Evolutionary conservation across 805 yeast species (phyloP), one percentile per base, ranked within the genome.

Genomic region (Wickerhamiella azymoides): DNA sequence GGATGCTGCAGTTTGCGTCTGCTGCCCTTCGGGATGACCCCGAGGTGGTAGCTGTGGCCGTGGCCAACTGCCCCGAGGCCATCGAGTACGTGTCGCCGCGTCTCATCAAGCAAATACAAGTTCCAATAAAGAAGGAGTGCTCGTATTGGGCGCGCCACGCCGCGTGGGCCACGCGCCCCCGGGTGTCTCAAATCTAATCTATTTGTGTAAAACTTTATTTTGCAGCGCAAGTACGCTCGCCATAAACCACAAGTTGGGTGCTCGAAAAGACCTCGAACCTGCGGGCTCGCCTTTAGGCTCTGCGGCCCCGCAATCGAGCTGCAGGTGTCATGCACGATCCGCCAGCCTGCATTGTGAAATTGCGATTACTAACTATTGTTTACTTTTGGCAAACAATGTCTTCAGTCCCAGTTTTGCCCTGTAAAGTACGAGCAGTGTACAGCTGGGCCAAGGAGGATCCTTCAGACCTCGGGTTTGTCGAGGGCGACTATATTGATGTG

Each of bases 361-460:
- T 21, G 24, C 24, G 24, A 21, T 21, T 21, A 21, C 6, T 21
- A 14, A 27, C 24, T 25, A 36, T 42, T 42, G 45, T 42, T 42
- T 42, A 42, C 45, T 33, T 42, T 40, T 36, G 33, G 25, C n/a
- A 25, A n/a, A 30, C 21, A 13, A 42, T 42, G 45, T 28, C 33
- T 9, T 16, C 40, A 17, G 26, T 54, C 10, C 59, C 59, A 1
- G 52, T 56, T 2, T 56, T 57, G 11, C 93, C 93, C 3, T 84
- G 84, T 62, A 71, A 71, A 57, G 94, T 80, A 27, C 75, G 74
- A 57, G 92, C 98, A 9, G 73, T 74, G 35, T 89, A 83, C 59
- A 84, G 95, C 19, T 88, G 96, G 96, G 79, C 96, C 17, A 97
- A 96, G 13, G 86, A 85, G 57, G 77, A 82, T 56, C 83, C 79